phyloP scores from a whole-genome alignment of 2,329 filamentous ascomycete genomes.

The Fusarium continuum region DNA sequence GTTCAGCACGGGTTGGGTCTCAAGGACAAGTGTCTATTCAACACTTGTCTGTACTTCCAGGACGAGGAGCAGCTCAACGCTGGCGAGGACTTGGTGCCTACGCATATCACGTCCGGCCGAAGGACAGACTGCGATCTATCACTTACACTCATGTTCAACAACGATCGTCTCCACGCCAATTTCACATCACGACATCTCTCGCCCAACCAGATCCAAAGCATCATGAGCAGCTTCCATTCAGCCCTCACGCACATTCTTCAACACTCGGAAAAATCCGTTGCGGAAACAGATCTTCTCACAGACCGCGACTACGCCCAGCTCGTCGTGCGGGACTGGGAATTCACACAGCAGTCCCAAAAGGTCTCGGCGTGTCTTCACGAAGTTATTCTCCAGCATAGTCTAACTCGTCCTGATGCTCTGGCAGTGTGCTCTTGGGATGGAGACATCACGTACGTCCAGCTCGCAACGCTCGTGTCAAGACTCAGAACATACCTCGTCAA shows the following conservation, averaged over 20 bases:
- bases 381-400: conserved; percentile 54
- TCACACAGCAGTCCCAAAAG: conserved; percentile 51
- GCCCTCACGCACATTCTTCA: conserved; percentile 59
- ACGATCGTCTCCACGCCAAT: conserved; percentile 54
- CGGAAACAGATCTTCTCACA: conserved; percentile 62
- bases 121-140: conserved; percentile 59
- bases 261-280: conserved; percentile 53
- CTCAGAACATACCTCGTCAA: conserved; percentile 58
- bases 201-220: conserved; percentile 55
- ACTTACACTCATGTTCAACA: conserved; percentile 55
- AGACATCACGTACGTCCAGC: conserved; percentile 53
- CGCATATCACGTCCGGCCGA: conserved; percentile 41
- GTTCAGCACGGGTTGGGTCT: conserved; percentile 58
- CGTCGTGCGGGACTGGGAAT: conserved; percentile 60
- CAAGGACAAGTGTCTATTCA: conserved; percentile 57
- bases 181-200: conserved; percentile 57
- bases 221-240: conserved; percentile 63
- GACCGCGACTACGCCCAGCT: conserved; percentile 65
- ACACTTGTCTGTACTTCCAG: conserved; percentile 60
- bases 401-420: conserved; percentile 50
- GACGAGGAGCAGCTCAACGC: conserved; percentile 45
- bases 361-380: conserved; percentile 56
- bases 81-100: neutral
- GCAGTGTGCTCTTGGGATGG: conserved; percentile 59
- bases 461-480: conserved; percentile 51